Percentiles rank a stretch among this genome's conserved stretches.
These are phyloP conservation scores for Lentithecium fluviatile DNA, from an alignment of 495 filamentous ascomycete genomes.

Conservation along the genomic window DNA sequence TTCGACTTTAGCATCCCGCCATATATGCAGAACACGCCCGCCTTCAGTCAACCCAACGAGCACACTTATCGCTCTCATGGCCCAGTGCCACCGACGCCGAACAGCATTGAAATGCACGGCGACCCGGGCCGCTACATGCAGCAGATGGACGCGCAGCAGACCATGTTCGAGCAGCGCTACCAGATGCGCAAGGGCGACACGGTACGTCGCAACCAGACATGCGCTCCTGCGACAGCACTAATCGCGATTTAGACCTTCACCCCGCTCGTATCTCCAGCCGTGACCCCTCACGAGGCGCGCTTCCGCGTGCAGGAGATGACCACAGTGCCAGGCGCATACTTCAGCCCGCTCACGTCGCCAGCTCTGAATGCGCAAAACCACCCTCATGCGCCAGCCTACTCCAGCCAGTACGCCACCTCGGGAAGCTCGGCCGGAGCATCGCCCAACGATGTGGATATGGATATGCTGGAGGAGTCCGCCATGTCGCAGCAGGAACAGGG, in stretches of 20 bases:
- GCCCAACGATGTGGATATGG: constrained; percentile 38
- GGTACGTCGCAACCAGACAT: constrained; percentile 50
- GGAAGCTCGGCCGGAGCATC: constrained; percentile 40
- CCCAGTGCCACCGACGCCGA: constrained; percentile 81
- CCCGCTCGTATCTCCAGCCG: constrained; percentile 89
- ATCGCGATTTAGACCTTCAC: constrained; percentile 66
- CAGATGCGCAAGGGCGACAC: constrained; percentile 76
- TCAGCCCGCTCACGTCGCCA: constrained; percentile 90
- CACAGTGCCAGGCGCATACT: constrained; percentile 80
- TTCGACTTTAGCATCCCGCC: constrained; percentile 30
- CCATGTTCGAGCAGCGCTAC: constrained; percentile 68
- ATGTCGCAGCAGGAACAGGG: constrained; percentile 26
- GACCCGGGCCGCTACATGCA: constrained; percentile 59
- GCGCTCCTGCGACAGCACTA: not conserved
- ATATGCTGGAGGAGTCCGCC: constrained; percentile 36
- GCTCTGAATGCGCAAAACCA: constrained; percentile 77
- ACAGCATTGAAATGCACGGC: constrained; percentile 85
- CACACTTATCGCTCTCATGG: constrained; percentile 23
- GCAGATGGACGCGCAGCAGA: constrained; percentile 60
- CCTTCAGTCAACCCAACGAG: constrained; percentile 22
- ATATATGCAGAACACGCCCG: constrained; percentile 10
- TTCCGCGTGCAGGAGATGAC: constrained; percentile 75
- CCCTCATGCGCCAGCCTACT: constrained; percentile 17
- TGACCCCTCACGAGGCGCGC: constrained; percentile 84
- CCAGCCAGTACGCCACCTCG: constrained; percentile 33